Percentiles rank a stretch among this genome's conserved stretches.
phyloP scores from a whole-genome alignment of 2,329 filamentous ascomycete species.

The Cryphonectria naterciae region DNA sequence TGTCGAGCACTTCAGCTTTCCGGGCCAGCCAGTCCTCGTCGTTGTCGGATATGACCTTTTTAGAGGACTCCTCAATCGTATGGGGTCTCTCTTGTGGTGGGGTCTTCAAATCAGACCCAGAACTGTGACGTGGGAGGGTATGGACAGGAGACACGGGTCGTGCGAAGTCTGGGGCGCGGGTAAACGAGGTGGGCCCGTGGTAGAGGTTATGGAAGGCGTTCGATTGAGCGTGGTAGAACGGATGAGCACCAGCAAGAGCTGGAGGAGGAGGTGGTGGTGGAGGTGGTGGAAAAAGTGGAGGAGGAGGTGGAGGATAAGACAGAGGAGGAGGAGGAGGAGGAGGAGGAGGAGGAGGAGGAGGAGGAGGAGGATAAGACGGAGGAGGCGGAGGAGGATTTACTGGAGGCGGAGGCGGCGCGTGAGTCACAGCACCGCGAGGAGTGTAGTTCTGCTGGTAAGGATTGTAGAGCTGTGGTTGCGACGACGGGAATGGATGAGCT shows the following conservation, averaged over 20 bases:
- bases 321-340: too few species aligned
- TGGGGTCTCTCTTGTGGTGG: neutral
- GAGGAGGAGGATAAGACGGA: too few species aligned
- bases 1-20: neutral
- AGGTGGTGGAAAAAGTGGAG: too few species aligned
- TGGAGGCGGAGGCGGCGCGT: neutral
- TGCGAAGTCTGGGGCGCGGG: neutral
- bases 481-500: neutral
- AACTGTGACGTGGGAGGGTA: neutral
- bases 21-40: conserved; percentile 4
- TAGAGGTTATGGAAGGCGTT: neutral
- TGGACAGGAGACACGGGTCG: neutral
- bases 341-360: neutral
- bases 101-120: neutral
- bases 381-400: neutral
- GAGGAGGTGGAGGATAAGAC: too few species aligned
- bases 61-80: neutral
- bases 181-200: neutral
- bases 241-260: neutral
- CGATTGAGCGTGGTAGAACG: neutral
- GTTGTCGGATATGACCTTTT: neutral
- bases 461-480: neutral
- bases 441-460: neutral
- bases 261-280: too few species aligned
- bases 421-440: neutral